Conservation (phyloP, 2,329 filamentous ascomycete genomes). For the Fusarium protoensiforme region DNA sequence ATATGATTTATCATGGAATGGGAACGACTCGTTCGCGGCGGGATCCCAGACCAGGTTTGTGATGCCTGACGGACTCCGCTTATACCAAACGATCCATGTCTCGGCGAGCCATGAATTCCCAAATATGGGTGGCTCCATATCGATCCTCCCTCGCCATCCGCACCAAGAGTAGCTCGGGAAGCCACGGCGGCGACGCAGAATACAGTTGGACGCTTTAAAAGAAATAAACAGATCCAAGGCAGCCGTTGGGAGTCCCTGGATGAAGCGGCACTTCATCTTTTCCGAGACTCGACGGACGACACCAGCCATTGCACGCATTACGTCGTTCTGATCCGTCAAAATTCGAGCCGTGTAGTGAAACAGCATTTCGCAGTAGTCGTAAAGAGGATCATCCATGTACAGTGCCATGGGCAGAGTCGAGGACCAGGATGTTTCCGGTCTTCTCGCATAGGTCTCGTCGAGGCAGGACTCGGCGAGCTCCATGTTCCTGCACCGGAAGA, state of each 20-base stretch:
- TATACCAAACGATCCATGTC: conserved; percentile 28
- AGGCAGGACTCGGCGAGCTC: neutral
- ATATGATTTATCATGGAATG: too few relatives aligned
- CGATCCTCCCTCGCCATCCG: conserved; percentile 3
- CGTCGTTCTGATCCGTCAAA: conserved; percentile 11
- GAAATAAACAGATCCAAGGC: conserved; percentile 3
- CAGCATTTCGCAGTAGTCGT: neutral
- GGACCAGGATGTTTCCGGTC: accelerated
- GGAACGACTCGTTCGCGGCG: too few relatives aligned
- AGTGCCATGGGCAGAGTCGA: neutral
- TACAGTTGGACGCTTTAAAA: neutral
- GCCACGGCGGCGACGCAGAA: neutral
- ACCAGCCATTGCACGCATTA: neutral
- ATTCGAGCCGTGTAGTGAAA: conserved; percentile 1
- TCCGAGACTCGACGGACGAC: neutral
- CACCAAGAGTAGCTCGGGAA: conserved; percentile 26
- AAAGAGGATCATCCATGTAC: neutral
- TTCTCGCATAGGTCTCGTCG: neutral
- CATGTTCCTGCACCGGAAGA: conserved; percentile 7
- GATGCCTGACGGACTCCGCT: too few relatives aligned
- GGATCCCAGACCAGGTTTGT: too few relatives aligned
- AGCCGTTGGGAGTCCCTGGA: neutral
- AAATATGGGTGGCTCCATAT: too few relatives aligned
- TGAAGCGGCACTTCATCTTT: neutral
- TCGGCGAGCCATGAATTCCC: neutral